Evolutionary conservation across 192 early-diverging fungal species (phyloP).

Genomic region (Coemansia brasiliensis): DNA sequence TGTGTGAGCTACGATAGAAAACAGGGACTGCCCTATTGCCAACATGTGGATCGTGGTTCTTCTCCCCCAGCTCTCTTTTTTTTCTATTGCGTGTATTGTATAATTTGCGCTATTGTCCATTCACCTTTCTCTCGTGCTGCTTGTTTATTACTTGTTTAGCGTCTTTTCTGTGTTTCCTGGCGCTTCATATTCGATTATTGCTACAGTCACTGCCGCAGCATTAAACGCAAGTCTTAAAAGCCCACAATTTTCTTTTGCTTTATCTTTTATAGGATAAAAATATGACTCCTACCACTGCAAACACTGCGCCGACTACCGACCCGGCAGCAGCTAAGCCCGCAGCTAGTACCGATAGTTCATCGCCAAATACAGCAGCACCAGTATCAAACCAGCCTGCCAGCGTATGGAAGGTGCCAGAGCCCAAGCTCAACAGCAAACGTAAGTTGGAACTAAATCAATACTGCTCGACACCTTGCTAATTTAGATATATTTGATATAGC

Average conservation of each 20-base stretch:
- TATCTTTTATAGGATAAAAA: conserved; percentile 7
- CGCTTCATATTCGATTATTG: neutral
- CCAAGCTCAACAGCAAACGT: conserved; percentile 21
- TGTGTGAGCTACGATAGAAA: neutral
- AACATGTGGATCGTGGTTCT: conserved; percentile 2
- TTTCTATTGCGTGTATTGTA: conserved; percentile 9
- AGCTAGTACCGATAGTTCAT: conserved; percentile 6
- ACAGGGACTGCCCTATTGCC: conserved; percentile 1
- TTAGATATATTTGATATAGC: conserved; percentile 16
- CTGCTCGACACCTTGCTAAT: neutral
- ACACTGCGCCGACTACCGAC: conserved; percentile 13
- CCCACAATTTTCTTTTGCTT: neutral
- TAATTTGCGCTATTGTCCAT: conserved; percentile 9
- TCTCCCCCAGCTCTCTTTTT: too few species aligned
- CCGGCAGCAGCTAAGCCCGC: conserved; percentile 13
- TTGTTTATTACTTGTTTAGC: neutral
- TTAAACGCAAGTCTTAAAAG: neutral
- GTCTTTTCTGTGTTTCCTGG: neutral
- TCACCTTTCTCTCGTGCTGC: neutral
- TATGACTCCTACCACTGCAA: conserved; percentile 34
- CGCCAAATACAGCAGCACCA: conserved; percentile 10
- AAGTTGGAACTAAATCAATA: conserved; percentile 15
- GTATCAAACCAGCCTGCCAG: conserved; percentile 36
- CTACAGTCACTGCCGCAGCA: conserved; percentile 1
- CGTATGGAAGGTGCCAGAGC: conserved; percentile 59